phyloP scores from a whole-genome alignment of 345 rosid species.

The Pseudoturritis turrita region DNA sequence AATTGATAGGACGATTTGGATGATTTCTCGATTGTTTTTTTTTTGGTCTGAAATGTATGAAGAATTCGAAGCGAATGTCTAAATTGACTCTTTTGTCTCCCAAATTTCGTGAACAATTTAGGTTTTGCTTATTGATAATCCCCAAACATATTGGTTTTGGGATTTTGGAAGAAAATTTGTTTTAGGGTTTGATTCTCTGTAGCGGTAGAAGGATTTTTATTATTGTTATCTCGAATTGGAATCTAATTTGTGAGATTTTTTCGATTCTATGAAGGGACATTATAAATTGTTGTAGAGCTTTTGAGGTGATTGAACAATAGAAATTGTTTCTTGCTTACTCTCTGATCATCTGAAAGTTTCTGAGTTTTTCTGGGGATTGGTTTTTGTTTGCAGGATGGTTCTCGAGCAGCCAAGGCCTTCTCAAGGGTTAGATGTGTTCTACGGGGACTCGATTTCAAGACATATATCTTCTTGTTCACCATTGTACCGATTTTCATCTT shows the following conservation, averaged over 20 bases:
- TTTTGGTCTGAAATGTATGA: background rate
- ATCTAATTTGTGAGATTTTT: background rate
- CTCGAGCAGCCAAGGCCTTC: constrained; percentile 22
- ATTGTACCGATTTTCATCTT: constrained; percentile 14
- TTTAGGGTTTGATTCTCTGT: constrained; percentile 20
- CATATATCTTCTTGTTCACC: constrained; percentile 22
- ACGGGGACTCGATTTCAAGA: constrained; percentile 30
- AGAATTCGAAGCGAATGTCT: background rate
- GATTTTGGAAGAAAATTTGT: background rate
- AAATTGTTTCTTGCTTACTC: too few relatives aligned
- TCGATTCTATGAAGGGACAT: background rate
- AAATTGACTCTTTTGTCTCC: background rate
- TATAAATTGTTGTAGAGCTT: background rate
- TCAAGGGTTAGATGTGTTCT: constrained; percentile 33
- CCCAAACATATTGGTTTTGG: background rate
- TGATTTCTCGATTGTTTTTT: background rate
- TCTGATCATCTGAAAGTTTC: too few relatives aligned
- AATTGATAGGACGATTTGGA: background rate
- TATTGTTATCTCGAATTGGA: background rate
- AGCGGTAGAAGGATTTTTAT: background rate
- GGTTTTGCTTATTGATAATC: constrained; percentile 1
- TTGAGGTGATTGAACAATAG: too few relatives aligned
- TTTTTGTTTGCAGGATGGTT: constrained; percentile 28
- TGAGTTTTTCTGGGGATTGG: background rate
- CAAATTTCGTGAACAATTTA: background rate